A percentile compares a stretch with the other conserved stretches of the same genome.
Conservation (phyloP, 1,284 basidiomycete species). For the Ceratobasidium sp. region DNA sequence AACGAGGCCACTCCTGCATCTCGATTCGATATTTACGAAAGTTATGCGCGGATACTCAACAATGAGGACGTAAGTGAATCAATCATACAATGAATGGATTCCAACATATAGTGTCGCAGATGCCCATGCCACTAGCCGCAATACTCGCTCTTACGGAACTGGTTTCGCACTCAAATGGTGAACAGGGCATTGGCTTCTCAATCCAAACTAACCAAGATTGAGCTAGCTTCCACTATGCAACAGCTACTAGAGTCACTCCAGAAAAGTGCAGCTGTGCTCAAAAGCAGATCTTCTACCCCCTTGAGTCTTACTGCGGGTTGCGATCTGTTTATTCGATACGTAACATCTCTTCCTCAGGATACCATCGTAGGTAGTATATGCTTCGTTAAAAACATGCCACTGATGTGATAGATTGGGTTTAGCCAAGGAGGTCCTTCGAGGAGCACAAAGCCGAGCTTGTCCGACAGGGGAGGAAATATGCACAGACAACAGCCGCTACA, state of each 20-base stretch:
- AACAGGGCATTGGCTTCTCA: slow-evolving; percentile 44
- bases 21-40: slow-evolving; percentile 35
- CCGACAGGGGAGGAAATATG: slow-evolving; percentile 78
- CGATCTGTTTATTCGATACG: slow-evolving; percentile 88
- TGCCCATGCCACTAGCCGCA: slow-evolving; percentile 87
- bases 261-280: slow-evolving; percentile 72
- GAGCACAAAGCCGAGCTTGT: slow-evolving; percentile 84
- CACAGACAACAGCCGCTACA: slow-evolving; percentile 72
- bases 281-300: slow-evolving; percentile 71
- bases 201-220: slow-evolving; percentile 42
- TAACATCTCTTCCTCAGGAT: slow-evolving; percentile 84
- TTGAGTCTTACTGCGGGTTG: slow-evolving; percentile 90
- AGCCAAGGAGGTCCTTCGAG: slow-evolving; percentile 68
- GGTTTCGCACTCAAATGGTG: slow-evolving; percentile 75
- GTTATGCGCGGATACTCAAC: slow-evolving; percentile 41
- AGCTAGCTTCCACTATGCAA: slow-evolving; percentile 84
- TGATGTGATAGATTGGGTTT: no score
- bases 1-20: not conserved
- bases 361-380: slow-evolving; percentile 73
- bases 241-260: slow-evolving; percentile 86
- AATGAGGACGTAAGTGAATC: slow-evolving; percentile 8
- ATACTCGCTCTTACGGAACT: slow-evolving; percentile 82
- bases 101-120: slow-evolving; percentile 53
- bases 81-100: not conserved
- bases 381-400: no score